These are phyloP conservation scores for Arthroderma sp. DNA, from an alignment of 2,329 filamentous ascomycete genomes.

Conservation along the genomic window DNA sequence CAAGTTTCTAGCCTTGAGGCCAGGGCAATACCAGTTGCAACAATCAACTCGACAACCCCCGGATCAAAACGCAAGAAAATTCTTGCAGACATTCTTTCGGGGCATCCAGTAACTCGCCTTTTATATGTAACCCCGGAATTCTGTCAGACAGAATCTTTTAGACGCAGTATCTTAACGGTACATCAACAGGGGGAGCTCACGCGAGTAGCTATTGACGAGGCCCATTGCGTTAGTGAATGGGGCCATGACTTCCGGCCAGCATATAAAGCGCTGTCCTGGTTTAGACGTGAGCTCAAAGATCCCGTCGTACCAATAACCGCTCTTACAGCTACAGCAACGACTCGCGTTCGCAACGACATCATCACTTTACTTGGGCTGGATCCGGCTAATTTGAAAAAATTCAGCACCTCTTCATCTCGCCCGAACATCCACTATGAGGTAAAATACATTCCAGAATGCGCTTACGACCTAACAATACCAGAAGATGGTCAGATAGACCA, in stretches of 20 bases:
- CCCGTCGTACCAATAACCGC: conserved; percentile 84
- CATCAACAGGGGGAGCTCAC: conserved; percentile 74
- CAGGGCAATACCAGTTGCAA: conserved; percentile 66
- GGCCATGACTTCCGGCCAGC: conserved; percentile 93
- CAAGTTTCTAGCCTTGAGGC: conserved; percentile 71
- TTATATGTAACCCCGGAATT: conserved; percentile 91
- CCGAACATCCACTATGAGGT: conserved; percentile 87
- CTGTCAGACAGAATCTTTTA: conserved; percentile 66
- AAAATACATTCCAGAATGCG: conserved; percentile 42
- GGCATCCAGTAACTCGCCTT: conserved; percentile 69
- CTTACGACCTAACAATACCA: conserved; percentile 20
- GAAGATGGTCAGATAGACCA: conserved; percentile 56
- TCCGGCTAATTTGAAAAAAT: conserved; percentile 52
- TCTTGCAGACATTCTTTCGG: conserved; percentile 70
- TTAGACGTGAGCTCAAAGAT: conserved; percentile 54
- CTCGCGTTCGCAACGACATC: conserved; percentile 69
- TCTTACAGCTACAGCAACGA: conserved; percentile 81
- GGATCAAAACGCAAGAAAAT: conserved; percentile 54
- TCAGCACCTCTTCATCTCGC: conserved; percentile 71
- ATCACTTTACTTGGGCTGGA: conserved; percentile 61
- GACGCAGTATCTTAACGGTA: conserved; percentile 59
- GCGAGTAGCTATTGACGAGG: conserved; percentile 82
- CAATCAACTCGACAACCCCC: conserved; percentile 74
- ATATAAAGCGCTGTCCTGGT: conserved; percentile 78
- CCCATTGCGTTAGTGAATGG: conserved; percentile 97